Conservation (phyloP, 2,329 filamentous ascomycete species). For the Zarea fungicola region DNA sequence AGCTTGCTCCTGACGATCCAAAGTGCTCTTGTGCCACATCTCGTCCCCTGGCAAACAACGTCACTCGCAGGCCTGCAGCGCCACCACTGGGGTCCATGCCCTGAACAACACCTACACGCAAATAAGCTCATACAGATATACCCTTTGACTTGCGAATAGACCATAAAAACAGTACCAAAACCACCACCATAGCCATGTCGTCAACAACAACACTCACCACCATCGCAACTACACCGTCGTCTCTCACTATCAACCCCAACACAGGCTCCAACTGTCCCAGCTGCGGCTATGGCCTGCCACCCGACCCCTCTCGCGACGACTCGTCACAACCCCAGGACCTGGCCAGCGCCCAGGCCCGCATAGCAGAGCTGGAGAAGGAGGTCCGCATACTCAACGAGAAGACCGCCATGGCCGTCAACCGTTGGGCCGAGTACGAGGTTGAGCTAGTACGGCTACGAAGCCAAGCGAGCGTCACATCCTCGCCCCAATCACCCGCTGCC, state of each 20-base stretch:
- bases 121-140: too few relatives aligned
- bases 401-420: constrained; percentile 58
- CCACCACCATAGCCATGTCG: constrained; percentile 16
- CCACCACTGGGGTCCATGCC: too few relatives aligned
- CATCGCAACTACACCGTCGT: constrained; percentile 25
- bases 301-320: constrained; percentile 23
- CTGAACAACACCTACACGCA: neutral
- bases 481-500: neutral
- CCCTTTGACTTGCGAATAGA: too few relatives aligned
- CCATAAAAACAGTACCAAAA: too few relatives aligned
- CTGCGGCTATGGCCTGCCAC: constrained; percentile 41
- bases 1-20: neutral
- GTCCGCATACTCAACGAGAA: constrained; percentile 66
- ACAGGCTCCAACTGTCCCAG: constrained; percentile 41
- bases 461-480: constrained; percentile 10
- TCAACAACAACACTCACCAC: constrained; percentile 31
- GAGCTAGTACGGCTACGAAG: constrained; percentile 58
- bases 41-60: too few relatives aligned
- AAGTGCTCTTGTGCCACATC: constrained; percentile 19
- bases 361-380: constrained; percentile 66
- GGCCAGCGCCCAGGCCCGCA: constrained; percentile 50
- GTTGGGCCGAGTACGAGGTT: constrained; percentile 76
- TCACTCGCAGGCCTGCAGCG: too few relatives aligned
- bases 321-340: constrained; percentile 40
- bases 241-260: constrained; percentile 22